phyloP scores from a whole-genome alignment of 2,329 filamentous ascomycete genomes.

The Fusarium verticillioides region DNA sequence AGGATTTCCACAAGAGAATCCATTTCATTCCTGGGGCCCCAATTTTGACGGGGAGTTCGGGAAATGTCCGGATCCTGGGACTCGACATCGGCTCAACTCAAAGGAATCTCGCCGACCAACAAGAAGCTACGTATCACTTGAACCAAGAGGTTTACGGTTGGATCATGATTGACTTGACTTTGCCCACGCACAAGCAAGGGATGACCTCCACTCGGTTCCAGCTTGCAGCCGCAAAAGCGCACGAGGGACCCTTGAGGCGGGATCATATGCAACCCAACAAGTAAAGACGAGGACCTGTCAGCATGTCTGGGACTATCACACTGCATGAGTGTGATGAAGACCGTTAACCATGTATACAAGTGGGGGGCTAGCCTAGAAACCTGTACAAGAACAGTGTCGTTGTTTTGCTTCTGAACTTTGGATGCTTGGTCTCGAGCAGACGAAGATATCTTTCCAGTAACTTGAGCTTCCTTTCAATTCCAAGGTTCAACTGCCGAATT shows the following conservation, averaged over 20 bases:
- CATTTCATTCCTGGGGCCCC: slow-evolving; percentile 22
- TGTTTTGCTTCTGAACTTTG: not conserved
- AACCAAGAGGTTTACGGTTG: not conserved
- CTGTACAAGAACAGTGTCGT: not conserved
- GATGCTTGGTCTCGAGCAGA: not conserved
- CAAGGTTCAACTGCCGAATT: not conserved
- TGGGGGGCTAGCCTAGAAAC: slow-evolving; percentile 12
- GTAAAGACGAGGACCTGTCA: slow-evolving; percentile 8
- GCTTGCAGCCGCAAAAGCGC: slow-evolving; percentile 6
- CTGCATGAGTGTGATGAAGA: slow-evolving; percentile 3
- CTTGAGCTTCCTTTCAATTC: not conserved
- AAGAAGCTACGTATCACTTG: not conserved
- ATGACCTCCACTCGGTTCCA: slow-evolving; percentile 14
- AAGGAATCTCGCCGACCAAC: slow-evolving; percentile 4
- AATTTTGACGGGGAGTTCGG: slow-evolving; percentile 42
- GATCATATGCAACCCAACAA: slow-evolving; percentile 12
- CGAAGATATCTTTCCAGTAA: not conserved
- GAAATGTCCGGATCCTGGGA: slow-evolving; percentile 11
- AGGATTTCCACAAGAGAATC: slow-evolving; percentile 9
- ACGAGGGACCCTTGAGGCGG: slow-evolving; percentile 24
- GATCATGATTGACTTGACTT: not conserved
- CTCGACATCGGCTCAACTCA: slow-evolving; percentile 1
- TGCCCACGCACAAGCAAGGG: slow-evolving; percentile 5
- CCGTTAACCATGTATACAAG: slow-evolving; percentile 13
- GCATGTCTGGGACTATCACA: slow-evolving; percentile 1